Evolutionary conservation across 2,329 filamentous ascomycete species (phyloP).

Genomic region (Botrytis medusae): DNA sequence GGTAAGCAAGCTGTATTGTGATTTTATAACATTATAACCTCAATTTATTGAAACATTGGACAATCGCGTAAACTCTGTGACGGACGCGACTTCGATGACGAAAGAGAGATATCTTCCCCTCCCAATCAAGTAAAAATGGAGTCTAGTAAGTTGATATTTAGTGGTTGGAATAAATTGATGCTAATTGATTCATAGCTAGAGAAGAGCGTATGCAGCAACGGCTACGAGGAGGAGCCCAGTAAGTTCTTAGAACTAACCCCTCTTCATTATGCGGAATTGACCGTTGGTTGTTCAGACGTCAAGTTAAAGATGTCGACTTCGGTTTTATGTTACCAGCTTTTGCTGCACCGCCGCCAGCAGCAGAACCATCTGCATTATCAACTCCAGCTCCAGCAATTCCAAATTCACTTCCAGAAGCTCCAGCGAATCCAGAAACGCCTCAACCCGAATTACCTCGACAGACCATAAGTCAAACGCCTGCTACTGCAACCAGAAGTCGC

Average conservation of each 20-base stretch:
- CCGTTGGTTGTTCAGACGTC: slow-evolving; percentile 42
- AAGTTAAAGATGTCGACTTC: slow-evolving; percentile 62
- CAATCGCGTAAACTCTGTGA: neutral
- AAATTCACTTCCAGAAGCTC: slow-evolving; percentile 11
- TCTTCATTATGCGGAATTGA: slow-evolving; percentile 42
- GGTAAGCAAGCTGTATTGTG: neutral
- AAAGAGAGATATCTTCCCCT: neutral
- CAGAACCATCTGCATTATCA: slow-evolving; percentile 21
- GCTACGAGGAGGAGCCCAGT: slow-evolving; percentile 65
- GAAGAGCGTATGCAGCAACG: slow-evolving; percentile 64
- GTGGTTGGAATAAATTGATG: neutral
- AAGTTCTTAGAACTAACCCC: slow-evolving; percentile 35
- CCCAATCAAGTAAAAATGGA: slow-evolving; percentile 16
- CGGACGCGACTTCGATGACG: slow-evolving; percentile 18
- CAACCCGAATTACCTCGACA: slow-evolving; percentile 27
- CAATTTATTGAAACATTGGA: neutral
- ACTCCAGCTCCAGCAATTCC: slow-evolving; percentile 18
- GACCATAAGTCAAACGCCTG: slow-evolving; percentile 28
- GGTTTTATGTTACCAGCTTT: slow-evolving; percentile 50
- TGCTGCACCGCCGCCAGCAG: slow-evolving; percentile 23
- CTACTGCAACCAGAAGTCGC: slow-evolving; percentile 22
- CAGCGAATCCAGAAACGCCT: slow-evolving; percentile 22
- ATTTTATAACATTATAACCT: neutral
- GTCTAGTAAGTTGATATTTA: slow-evolving; percentile 1
- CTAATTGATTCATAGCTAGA: slow-evolving; percentile 45